Evolutionary conservation across 2,329 filamentous ascomycete species (phyloP).

Genomic region (Grosmannia clavigera): DNA sequence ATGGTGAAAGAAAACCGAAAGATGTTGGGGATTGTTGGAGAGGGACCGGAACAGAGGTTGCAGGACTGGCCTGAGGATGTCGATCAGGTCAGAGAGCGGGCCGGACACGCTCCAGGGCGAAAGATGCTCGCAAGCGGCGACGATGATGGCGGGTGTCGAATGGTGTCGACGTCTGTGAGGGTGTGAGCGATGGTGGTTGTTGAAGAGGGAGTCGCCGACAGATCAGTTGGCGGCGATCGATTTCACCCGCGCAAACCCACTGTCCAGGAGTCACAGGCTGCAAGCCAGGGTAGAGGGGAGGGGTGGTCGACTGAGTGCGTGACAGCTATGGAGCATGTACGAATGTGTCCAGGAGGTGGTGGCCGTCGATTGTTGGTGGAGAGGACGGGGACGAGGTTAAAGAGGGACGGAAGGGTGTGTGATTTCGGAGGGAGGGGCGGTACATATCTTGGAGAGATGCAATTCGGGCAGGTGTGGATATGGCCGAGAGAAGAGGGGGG

Average conservation of each 20-base stretch:
- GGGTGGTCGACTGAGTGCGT: neutral
- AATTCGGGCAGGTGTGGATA: neutral
- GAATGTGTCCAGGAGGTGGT: neutral
- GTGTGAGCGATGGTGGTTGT: neutral
- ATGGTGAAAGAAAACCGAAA: neutral
- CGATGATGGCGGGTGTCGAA: neutral
- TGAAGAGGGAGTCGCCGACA: neutral
- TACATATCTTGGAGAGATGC: neutral
- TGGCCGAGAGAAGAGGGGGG: neutral
- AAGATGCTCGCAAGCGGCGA: neutral
- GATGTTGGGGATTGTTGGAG: neutral
- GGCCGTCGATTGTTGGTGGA: neutral
- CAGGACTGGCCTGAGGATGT: neutral
- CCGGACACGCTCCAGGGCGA: too few species aligned
- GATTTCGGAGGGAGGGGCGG: neutral
- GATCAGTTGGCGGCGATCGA: conserved; percentile 7
- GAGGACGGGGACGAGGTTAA: neutral
- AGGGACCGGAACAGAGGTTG: neutral
- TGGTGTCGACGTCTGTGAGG: neutral
- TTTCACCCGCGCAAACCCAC: neutral
- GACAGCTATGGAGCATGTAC: neutral
- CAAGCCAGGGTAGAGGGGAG: neutral
- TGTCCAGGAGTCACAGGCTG: neutral
- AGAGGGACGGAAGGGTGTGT: conserved; percentile 1
- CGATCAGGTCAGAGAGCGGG: too few species aligned